Evolutionary conservation across 805 yeast species (phyloP), one percentile per base, ranked within the genome.

Genomic region (Hanseniaspora vineae): DNA sequence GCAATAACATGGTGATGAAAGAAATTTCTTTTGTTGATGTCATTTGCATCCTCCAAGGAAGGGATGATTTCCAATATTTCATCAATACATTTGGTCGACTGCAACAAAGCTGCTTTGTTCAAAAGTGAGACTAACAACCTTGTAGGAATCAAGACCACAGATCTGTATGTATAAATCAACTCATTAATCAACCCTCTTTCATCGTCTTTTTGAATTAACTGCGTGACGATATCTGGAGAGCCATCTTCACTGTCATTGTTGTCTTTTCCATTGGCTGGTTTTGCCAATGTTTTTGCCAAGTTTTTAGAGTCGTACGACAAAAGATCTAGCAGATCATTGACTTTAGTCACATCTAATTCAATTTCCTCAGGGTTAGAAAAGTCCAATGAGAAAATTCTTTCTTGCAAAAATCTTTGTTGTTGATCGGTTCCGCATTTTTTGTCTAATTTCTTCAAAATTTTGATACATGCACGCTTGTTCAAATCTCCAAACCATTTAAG

Each of bases 401-500:
- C 75, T 31, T 72, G 62, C 48, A 87, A 66, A 54, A 77, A 81
- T n/a, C 70, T 61, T 23, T 68, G 66, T 55, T 80, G 83, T 45
- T 75, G 73, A 46, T 64, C 61, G 0, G 84, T 76, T 6, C 84
- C 83, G 29, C 76, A 69, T 61, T 87, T 87, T 68, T 90, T 90
- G 64, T 90, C 97, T 55, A 89, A 71, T 58, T 89, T 89, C 67
- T 89, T 89, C 58, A 90, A 69, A 53, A 90, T 90, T 67, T 89
- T 89, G 47, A 80, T 75, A 55, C 88, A 84, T 0, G 96, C 97
- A 51, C 94, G 78, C 59, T 83, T 85, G 68, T 89, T 89, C 56
- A 89, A 76, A 59, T 90, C 97, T 20, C 94, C 94, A 62, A 77
- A 89, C 96, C 97, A 90, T 62, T 85, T 88, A 59, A 89, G 70